These are phyloP conservation scores for Gnaphalium uliginosum DNA, from an alignment of 129 eudicot species.

Conservation along the genomic window DNA sequence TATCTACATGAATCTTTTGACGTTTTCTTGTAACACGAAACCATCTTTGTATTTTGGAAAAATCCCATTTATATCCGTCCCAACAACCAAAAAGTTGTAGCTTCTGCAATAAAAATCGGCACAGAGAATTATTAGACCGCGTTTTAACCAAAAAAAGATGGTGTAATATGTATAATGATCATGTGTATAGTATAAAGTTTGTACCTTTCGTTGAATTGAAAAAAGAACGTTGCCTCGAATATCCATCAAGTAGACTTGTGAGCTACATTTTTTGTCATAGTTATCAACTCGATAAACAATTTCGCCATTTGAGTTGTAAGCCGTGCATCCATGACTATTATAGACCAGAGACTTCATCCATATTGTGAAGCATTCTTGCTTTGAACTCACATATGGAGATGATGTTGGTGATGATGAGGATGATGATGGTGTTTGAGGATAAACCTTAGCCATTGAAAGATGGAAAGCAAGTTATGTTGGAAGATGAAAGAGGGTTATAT, in stretches of 20 bases:
- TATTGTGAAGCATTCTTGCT: constrained; percentile 49
- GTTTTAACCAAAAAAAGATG: neutral
- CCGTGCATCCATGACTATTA: constrained; percentile 76
- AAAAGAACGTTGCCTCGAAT: constrained; percentile 60
- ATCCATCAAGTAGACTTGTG: constrained; percentile 69
- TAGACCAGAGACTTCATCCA: constrained; percentile 86
- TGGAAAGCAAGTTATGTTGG: constrained; percentile 22
- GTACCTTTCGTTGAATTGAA: constrained; percentile 63
- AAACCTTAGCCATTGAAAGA: constrained; percentile 47
- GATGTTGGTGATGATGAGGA: constrained; percentile 30
- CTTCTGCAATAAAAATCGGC: constrained; percentile 44
- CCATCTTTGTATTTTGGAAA: constrained; percentile 45
- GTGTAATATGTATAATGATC: neutral
- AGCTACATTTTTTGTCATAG: constrained; percentile 54
- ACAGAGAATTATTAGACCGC: constrained; percentile 3
- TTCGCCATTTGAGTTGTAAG: constrained; percentile 62
- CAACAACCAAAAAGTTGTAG: constrained; percentile 46
- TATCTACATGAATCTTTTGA: constrained; percentile 38
- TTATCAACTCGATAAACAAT: constrained; percentile 73
- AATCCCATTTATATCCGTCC: constrained; percentile 63
- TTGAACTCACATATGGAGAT: constrained; percentile 24
- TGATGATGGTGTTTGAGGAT: constrained; percentile 38
- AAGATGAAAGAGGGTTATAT: constrained; percentile 26
- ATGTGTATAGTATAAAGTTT: neutral
- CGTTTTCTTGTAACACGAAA: constrained; percentile 50